A percentile compares a stretch with the other conserved stretches of the same genome.
phyloP scores from a whole-genome alignment of 306 rosid genomes.

The Coriaria nepalensis region DNA sequence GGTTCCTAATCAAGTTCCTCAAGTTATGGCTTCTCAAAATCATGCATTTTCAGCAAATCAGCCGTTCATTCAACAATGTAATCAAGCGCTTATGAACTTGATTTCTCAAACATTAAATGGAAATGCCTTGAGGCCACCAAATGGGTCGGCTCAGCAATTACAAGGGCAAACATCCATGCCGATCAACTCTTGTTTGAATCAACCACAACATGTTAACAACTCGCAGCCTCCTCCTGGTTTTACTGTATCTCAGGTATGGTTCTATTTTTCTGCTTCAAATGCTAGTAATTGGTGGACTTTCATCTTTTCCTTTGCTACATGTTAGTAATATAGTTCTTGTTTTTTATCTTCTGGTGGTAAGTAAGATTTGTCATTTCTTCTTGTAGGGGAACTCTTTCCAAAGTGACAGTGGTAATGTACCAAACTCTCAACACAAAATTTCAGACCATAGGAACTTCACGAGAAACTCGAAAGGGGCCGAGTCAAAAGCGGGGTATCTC shows the following conservation, averaged over 20 bases:
- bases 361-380: constrained; percentile 5
- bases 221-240: constrained; percentile 28
- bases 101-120: constrained; percentile 20
- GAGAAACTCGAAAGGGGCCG: constrained; percentile 39
- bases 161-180: constrained; percentile 28
- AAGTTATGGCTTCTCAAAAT: constrained; percentile 33
- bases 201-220: constrained; percentile 23
- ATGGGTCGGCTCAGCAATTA: constrained; percentile 30
- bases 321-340: background rate
- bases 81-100: constrained; percentile 32
- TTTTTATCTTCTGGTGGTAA: background rate
- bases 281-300: background rate
- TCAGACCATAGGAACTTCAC: constrained; percentile 30
- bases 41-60: constrained; percentile 21
- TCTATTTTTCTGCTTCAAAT: background rate
- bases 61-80: constrained; percentile 26
- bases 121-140: constrained; percentile 24
- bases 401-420: constrained; percentile 24
- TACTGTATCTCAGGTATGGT: constrained; percentile 39
- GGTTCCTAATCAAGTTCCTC: constrained; percentile 41
- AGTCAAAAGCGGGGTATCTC: constrained; percentile 30
- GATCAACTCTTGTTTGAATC: constrained; percentile 15
- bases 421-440: constrained; percentile 39
- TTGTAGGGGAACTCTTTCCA: constrained; percentile 39
- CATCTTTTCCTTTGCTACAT: background rate